Base-by-base conservation (phyloP, 257 asterid species). In the Gentiana straminea region DNA sequence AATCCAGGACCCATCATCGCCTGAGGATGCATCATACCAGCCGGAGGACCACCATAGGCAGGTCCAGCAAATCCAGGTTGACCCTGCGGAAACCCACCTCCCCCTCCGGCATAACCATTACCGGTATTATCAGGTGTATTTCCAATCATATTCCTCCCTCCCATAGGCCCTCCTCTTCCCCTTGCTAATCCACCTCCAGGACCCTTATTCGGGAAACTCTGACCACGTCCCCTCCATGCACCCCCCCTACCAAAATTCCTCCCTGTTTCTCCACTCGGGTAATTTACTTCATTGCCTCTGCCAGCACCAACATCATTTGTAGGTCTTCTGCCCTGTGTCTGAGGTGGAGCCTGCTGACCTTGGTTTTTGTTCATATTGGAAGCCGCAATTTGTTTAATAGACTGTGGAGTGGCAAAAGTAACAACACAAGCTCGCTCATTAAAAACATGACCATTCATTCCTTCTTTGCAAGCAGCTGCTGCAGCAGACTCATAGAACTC, bases 201-300 rank as follows among this genome's bases (percentile, higher is more conserved):
- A 24, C 89, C 94, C 73, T 70, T 77, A 77, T 79, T 81, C 46
- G 75, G 74, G 55, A 62, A 65, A 57, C 81, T 89, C 64, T 79
- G 81, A 53, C 85, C 90, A 35, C 94, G 78, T 57, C 88, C 75
- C 49, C 70, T 65, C 34, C 71, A 77, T 73, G 73, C 69, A 50
- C 73, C 75, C 55, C 84, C 84, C 52, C 79, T 75, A n/a, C 79
- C 81, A 55, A 67, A 70, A 65, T 68, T 68, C 70, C 82, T 79
- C 47, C 82, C 85, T 13, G 65, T 53, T 70, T 79, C 81, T 60
- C 85, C 85, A 43, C 73, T 54, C n/a, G 70, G 61, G 72, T 56
- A 82, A 70, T 74, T 82, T 34, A 81, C 33, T 11, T 93, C 94
- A 57, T 59, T 73, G 10, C 93, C 94, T 70, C 96, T 75, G 11